Conservation (phyloP, 139 green algal species). For the Pleodorina starrii region DNA sequence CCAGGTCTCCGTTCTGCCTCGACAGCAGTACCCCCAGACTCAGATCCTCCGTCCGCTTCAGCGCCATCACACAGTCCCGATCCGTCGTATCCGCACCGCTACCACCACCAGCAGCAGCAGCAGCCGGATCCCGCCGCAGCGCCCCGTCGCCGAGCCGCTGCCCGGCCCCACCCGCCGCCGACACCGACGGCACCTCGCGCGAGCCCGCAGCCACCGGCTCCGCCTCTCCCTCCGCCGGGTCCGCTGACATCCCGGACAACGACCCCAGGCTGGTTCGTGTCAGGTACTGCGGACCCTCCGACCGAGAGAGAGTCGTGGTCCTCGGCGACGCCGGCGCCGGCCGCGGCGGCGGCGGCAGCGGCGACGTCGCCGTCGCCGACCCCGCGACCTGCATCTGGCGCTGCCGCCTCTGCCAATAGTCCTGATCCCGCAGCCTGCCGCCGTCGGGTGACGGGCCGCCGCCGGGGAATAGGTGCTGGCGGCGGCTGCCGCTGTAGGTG, state of each 20-base stretch:
- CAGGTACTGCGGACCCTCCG: background rate
- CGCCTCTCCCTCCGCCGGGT: background rate
- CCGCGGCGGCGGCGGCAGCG: too few relatives aligned
- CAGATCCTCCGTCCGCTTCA: conserved; percentile 6
- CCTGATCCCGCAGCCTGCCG: conserved; percentile 11
- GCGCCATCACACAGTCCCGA: background rate
- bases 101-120: too few relatives aligned
- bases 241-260: background rate
- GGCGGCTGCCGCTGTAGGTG: background rate
- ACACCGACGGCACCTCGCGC: background rate
- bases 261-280: conserved; percentile 1
- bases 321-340: background rate
- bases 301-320: background rate
- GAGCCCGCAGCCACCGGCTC: background rate
- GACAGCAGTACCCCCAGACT: conserved; percentile 6
- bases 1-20: conserved; percentile 29
- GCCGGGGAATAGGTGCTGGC: background rate
- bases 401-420: conserved; percentile 15
- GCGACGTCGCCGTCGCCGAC: background rate
- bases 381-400: background rate
- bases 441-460: background rate
- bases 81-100: background rate
- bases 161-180: too few relatives aligned
- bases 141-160: too few relatives aligned
- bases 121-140: too few relatives aligned